Evolutionary conservation across 192 early-diverging fungal genomes (phyloP).

Genomic region (Spinellus fusiger): DNA sequence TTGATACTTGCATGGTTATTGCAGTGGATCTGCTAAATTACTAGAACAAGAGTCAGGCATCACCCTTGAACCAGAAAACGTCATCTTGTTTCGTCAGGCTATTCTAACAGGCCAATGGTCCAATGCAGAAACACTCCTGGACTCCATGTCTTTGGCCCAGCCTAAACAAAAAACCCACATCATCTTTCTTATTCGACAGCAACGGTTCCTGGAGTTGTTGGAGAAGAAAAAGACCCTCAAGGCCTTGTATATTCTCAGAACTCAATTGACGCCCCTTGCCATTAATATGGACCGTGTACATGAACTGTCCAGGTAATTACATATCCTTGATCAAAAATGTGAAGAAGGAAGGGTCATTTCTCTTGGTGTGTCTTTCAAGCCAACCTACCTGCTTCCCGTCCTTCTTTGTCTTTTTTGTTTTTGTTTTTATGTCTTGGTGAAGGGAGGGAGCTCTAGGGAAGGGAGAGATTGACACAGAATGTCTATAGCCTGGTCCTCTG

Average conservation of each 20-base stretch:
- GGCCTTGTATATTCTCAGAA: conserved; percentile 73
- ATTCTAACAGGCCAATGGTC: conserved; percentile 79
- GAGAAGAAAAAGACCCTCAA: conserved; percentile 61
- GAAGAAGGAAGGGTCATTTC: no score
- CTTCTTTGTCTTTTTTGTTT: no score
- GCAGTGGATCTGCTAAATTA: conserved; percentile 57
- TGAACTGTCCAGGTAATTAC: conserved; percentile 59
- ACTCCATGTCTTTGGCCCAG: conserved; percentile 26
- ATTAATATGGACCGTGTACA: conserved; percentile 67
- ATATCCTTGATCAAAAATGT: background rate
- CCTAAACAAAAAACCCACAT: conserved; percentile 24
- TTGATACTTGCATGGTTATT: background rate
- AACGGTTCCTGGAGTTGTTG: conserved; percentile 88
- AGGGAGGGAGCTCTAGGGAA: no score
- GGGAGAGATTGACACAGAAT: conserved; percentile 5
- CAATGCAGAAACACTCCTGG: conserved; percentile 53
- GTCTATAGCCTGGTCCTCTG: conserved; percentile 64
- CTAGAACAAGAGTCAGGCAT: conserved; percentile 80
- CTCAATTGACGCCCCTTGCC: conserved; percentile 71
- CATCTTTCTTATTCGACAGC: conserved; percentile 74
- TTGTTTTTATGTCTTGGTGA: no score
- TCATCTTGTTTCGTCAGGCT: conserved; percentile 62
- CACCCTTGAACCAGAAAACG: conserved; percentile 64
- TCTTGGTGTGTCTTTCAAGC: no score
- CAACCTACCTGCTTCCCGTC: no score